Evolutionary conservation across 352 stramenopile species (phyloP), one percentile per base, ranked within the genome.

Genomic region (Globisporangium sylvaticum): DNA sequence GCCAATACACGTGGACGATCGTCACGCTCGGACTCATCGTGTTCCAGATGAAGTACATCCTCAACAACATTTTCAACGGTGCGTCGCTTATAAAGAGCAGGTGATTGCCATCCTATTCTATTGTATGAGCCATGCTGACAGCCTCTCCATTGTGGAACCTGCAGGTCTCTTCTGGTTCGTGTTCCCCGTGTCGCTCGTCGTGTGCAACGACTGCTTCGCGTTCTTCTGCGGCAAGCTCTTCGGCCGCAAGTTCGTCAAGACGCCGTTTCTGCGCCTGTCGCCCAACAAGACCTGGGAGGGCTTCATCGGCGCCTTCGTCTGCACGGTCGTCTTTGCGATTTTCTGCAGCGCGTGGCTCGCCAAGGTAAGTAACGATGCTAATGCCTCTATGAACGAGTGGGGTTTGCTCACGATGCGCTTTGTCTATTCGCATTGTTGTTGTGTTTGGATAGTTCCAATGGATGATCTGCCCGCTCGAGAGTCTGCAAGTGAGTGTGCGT

Each of bases 241-340:
- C 71, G 88, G 88, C 18, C 87, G 86, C 53, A 93, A 91, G 69
- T 94, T 99, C 67, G 97, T 99, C 71, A 96, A 97, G 71, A 79
- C 89, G 56, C 80, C 83, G 52, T 95, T 95, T 69, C 64, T 95
- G 65, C 81, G 84, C 10, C 87, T 99, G 58, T 98, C 91, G 37
- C 98, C 98, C 20, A 99, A 99, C 76, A 99, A 99, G 79, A 99
- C 97, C 6, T 99, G 97, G 97, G 98, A 99, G 72, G 97, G 97
- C 3, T 99, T 99, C 67, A 96, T 99, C 31, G 97, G 97, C 39
- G 97, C 95, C 9, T 95, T 96, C 42, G 66, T 99, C 25, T 98
- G 94, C 73, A 99, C 97, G 24, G 79, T 99, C 48, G 78, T 98
- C 37, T 95, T 97, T 46, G 95, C 81, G 20, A 97, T 97, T 75